Base-by-base conservation (phyloP, 805 yeast genomes). In the Candida manassasensis region DNA sequence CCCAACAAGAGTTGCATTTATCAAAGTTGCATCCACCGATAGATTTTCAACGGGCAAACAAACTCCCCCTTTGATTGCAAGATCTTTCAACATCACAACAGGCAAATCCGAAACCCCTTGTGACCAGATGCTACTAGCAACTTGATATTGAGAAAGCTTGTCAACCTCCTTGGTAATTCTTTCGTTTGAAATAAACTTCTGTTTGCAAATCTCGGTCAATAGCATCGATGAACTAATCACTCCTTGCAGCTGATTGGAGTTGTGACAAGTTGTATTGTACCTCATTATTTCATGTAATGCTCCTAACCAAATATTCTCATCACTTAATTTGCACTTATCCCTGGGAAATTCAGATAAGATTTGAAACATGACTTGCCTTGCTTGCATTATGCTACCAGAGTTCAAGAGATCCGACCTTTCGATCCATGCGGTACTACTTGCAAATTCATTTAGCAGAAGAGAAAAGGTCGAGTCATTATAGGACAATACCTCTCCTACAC, bases 81-180 rank as follows among this genome's bases (percentile, higher is more conserved):
- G 41, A 3, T 44, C 52, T 37, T 69, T 60, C 38, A 84, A 49
- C 47, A 81, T 72, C 3, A 59, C 62, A 6, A 85, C 75, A 0
- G 95, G 78, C 11, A 73, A 62, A 8, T 62, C 58, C 0, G 72
- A 67, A 30, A 80, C 77, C 0, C 77, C 76, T 36, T 75, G 75
- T 0, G 59, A 56, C 95, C 95, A 85, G 18, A 83, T 60, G 0
- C 83, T 71, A 4, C 63, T 55, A 0, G 95, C 86, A 0, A 76
- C 52, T 29, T 77, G 77, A 43, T 66, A 67, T 32, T 59, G 59
- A 0, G 74, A 57, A 9, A 50, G 36, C 14, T 33, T 41, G 32
- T 47, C 19, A 43, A 51, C 12, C 36, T 40, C 29, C 8, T 27
- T 13, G 36, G 41, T 9, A 26, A 37, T 10, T 45, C 39, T 11